Evolutionary conservation across 371 early-diverging fungal genomes (phyloP).

Genomic region (Mucor circinelloides): DNA sequence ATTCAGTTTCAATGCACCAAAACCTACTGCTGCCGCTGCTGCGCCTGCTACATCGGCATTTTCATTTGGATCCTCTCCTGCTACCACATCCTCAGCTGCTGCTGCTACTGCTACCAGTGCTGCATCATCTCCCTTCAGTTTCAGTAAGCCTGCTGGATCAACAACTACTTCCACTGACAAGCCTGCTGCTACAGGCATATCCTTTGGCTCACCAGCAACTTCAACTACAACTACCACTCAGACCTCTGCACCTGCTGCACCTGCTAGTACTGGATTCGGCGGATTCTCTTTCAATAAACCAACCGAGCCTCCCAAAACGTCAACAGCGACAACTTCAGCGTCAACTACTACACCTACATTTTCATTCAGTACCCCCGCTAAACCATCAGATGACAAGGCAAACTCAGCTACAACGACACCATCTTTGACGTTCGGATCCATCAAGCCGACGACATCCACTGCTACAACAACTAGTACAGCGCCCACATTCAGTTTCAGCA

Average conservation of each 20-base stretch:
- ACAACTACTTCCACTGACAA: neutral
- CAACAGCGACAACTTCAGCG: constrained; percentile 11
- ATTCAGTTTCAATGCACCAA: constrained; percentile 3
- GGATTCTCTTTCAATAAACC: constrained; percentile 18
- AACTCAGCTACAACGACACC: constrained; percentile 8
- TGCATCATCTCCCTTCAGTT: constrained; percentile 12
- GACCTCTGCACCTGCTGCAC: neutral
- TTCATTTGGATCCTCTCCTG: constrained; percentile 1
- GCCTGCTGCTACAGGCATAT: neutral
- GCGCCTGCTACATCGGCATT: constrained; percentile 8
- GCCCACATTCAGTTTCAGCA: neutral
- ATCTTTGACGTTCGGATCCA: constrained; percentile 11
- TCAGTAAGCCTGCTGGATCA: constrained; percentile 11
- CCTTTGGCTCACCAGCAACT: neutral
- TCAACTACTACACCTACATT: neutral
- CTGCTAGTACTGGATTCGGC: neutral
- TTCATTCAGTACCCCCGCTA: constrained; percentile 2
- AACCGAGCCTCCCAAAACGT: neutral
- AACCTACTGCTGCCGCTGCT: neutral
- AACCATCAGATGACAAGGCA: constrained; percentile 2
- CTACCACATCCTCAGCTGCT: constrained; percentile 1
- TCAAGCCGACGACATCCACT: neutral
- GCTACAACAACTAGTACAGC: neutral
- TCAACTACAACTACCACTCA: neutral
- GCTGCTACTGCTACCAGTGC: constrained; percentile 3